Evolutionary conservation across 2,329 filamentous ascomycete species (phyloP).

Genomic region (Talaromyces albobiverticillius): DNA sequence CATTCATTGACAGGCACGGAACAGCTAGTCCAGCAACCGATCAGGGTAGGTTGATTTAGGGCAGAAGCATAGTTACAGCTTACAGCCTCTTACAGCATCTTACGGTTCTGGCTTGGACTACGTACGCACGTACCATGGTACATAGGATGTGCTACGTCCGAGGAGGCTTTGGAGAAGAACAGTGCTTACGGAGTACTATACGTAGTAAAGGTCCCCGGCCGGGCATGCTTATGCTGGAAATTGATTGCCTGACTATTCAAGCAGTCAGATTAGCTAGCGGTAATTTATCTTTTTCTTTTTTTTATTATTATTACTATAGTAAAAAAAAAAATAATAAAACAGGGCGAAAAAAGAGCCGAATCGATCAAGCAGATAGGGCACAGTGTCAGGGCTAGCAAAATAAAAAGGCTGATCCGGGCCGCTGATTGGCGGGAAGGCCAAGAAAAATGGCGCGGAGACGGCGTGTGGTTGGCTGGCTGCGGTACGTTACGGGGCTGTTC

Average conservation of each 20-base stretch:
- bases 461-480: slow-evolving; percentile 7
- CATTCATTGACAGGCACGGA: slow-evolving; percentile 6
- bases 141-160: not conserved
- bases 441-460: slow-evolving; percentile 11
- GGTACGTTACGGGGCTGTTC: not conserved
- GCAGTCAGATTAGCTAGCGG: slow-evolving; percentile 12
- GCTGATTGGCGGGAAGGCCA: slow-evolving; percentile 10
- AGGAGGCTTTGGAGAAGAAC: too few relatives aligned
- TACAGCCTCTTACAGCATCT: not conserved
- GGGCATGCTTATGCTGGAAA: too few relatives aligned
- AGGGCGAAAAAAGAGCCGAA: not conserved
- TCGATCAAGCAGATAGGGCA: not conserved
- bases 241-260: not conserved
- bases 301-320: not conserved
- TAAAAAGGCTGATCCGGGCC: not conserved
- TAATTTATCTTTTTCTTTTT: slow-evolving; percentile 1
- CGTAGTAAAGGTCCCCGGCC: too few relatives aligned
- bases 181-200: too few relatives aligned
- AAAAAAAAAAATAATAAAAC: not conserved
- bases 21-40: slow-evolving; percentile 3
- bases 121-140: not conserved
- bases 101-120: not conserved
- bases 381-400: slow-evolving; percentile 6
- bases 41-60: slow-evolving; percentile 1
- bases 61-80: not conserved